Base-by-base conservation (phyloP, 2,329 filamentous ascomycete species). In the Ophiocordyceps sinensis region DNA sequence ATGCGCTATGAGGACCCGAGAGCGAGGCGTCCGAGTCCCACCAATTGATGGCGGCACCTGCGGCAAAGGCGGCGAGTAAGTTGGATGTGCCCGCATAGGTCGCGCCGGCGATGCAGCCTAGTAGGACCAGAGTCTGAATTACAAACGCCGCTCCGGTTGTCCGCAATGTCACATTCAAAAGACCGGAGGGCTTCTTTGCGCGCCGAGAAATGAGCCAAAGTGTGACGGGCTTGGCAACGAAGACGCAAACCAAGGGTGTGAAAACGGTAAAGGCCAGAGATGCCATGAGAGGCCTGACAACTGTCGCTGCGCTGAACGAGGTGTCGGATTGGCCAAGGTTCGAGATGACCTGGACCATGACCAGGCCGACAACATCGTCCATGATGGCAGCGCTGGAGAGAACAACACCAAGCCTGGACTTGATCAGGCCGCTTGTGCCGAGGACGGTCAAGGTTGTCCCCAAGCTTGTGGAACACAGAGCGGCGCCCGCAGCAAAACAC, bases 271-370 rank as follows among this genome's bases (percentile, higher is more conserved):
- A 5, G 7, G 31, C 31, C 8, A 34, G n/a, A 12, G 31, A 34
- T 8, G 3, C 31, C 31, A 34, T 43, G 14, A 76, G 63, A n/a
- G 31, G 31, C 31, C 31, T 34, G 14, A 74, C 41, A 4, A 72
- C 52, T 0, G 60, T 60, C 2, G 54, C 41, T 0, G 64, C 59
- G 54, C 49, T 4, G 31, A 51, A 28, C 4, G 44, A 31, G 9
- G 47, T 41, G 28, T 45, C 45, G 41, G 36, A 45, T 49, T 37
- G 54, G 41, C 58, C 80, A 0, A 89, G 63, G 37, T 77, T 79
- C 0, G 79, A 73, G 19, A 91, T 79, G 37, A 89, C 71, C 48
- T 85, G 75, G 0, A 86, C 79, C 74, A 89, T 82, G 8, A 88
- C 74, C 10, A 89, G 62, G 0, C 82, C 83, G 2, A 84, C 71